phyloP scores from a whole-genome alignment of 2,329 filamentous ascomycete genomes.

The Fusarium sororula region DNA sequence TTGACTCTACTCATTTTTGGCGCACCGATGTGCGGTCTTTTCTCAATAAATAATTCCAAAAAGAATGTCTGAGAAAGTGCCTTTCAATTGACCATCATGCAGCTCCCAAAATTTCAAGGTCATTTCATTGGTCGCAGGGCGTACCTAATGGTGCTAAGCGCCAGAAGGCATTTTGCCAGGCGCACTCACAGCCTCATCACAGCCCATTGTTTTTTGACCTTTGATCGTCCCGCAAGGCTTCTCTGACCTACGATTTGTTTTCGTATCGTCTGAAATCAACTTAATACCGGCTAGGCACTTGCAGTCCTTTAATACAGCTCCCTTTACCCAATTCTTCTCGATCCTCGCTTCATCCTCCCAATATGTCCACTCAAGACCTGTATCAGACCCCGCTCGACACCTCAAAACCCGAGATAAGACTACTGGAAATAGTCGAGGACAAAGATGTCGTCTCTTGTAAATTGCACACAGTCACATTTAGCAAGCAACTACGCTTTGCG shows the following conservation, averaged over 20 bases:
- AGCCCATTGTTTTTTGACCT: neutral
- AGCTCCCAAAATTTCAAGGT: neutral
- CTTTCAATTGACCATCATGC: neutral
- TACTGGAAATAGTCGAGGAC: neutral
- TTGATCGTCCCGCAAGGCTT: accelerated
- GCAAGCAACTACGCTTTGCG: neutral
- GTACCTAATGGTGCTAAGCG: neutral
- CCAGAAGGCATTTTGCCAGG: neutral
- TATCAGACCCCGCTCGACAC: neutral
- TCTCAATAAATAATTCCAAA: neutral
- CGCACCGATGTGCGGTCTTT: neutral
- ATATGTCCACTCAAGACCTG: neutral
- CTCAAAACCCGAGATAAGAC: neutral
- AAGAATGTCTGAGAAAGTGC: neutral
- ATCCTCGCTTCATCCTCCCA: neutral
- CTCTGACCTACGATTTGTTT: accelerated
- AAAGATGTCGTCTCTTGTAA: neutral
- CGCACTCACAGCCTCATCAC: neutral
- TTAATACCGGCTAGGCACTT: no score
- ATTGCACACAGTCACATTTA: neutral
- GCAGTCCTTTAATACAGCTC: no score
- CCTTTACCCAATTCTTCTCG: accelerated
- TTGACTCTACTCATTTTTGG: neutral
- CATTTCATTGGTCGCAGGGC: neutral
- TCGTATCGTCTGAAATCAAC: accelerated